Conservation (phyloP, 306 rosid species). For the Casuarina glauca region DNA sequence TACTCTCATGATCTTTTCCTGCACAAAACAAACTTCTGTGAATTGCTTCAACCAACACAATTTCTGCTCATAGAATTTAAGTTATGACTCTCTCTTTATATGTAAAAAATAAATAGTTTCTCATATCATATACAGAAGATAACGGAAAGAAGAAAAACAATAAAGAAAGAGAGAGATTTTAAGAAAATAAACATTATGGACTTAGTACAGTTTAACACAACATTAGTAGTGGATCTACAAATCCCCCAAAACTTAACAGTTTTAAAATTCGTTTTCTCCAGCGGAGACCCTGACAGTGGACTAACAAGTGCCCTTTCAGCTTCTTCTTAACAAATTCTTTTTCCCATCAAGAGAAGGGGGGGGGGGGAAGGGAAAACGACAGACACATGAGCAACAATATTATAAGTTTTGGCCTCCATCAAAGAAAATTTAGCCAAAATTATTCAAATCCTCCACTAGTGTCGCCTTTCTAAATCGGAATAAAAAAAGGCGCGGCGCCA, state of each 20-base stretch:
- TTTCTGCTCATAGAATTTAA: background rate
- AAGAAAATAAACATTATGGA: background rate
- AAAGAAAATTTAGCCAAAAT: background rate
- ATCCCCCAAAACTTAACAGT: background rate
- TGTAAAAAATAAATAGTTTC: background rate
- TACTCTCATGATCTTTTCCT: constrained; percentile 98
- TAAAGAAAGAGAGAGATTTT: background rate
- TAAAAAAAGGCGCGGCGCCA: no score
- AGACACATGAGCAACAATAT: background rate
- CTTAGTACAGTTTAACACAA: background rate
- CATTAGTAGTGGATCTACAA: background rate
- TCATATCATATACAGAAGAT: background rate
- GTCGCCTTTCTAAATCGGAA: no score
- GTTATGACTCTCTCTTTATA: background rate
- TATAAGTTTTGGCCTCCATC: background rate
- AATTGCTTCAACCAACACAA: background rate
- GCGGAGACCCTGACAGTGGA: background rate
- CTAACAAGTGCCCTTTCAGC: background rate
- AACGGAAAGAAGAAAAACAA: background rate
- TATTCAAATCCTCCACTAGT: background rate
- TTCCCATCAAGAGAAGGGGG: background rate
- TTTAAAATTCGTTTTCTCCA: background rate
- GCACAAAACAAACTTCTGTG: constrained; percentile 32
- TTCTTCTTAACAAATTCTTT: background rate
- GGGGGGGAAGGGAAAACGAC: background rate